Conservation (phyloP, 2,329 filamentous ascomycete species). For the Exserohilum turcica region DNA sequence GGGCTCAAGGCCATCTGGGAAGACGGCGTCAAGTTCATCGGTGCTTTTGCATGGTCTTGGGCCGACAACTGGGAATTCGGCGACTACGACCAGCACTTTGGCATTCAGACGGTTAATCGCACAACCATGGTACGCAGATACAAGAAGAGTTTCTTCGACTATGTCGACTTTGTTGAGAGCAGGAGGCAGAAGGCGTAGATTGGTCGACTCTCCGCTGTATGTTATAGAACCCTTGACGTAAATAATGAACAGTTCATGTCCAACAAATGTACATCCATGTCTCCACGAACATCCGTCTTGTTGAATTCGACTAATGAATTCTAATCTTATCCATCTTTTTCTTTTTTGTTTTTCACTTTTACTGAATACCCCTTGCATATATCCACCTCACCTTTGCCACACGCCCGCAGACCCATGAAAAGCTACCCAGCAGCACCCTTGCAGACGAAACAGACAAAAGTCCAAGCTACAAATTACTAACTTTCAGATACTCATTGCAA, state of each 20-base stretch:
- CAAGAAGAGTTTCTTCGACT: conserved; percentile 65
- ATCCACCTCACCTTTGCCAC: conserved; percentile 28
- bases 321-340: conserved; percentile 31
- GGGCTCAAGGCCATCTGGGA: conserved; percentile 61
- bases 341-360: no score
- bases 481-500: no score
- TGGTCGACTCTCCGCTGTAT: no score
- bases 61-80: conserved; percentile 64
- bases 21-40: conserved; percentile 61
- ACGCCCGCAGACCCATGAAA: conserved; percentile 32
- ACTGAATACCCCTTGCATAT: conserved; percentile 31
- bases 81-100: conserved; percentile 56
- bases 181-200: conserved; percentile 38
- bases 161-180: conserved; percentile 58
- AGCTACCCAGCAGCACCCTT: conserved; percentile 18
- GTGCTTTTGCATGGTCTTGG: conserved; percentile 60
- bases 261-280: neutral
- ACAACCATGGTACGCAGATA: conserved; percentile 58
- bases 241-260: neutral
- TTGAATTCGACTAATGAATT: conserved; percentile 19
- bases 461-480: no score
- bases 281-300: no score
- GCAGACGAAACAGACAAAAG: no score
- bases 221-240: no score
- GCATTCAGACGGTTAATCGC: conserved; percentile 62